These are phyloP conservation scores for Fusarium nygamai DNA, from an alignment of 2,329 filamentous ascomycete species.

Conservation along the genomic window DNA sequence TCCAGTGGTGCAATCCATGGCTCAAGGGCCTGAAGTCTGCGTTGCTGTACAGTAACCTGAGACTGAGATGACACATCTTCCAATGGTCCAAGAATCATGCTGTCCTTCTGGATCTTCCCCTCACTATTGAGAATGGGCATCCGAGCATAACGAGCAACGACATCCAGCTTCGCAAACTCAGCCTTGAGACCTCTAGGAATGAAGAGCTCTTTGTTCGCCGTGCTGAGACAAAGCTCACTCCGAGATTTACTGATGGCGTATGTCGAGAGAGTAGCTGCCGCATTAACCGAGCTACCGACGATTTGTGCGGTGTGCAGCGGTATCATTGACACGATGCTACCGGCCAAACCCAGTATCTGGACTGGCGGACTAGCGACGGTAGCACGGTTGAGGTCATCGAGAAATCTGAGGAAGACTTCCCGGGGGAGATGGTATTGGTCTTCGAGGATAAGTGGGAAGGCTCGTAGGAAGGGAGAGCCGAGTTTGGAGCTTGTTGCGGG, in stretches of 20 bases:
- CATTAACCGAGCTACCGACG: neutral
- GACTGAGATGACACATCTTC: neutral
- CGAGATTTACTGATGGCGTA: neutral
- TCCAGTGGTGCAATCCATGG: neutral
- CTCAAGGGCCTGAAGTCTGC: neutral
- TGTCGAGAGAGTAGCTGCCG: neutral
- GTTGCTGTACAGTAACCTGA: neutral
- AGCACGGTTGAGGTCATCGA: neutral
- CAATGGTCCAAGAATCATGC: neutral
- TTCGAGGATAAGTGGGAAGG: neutral
- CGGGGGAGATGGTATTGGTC: neutral
- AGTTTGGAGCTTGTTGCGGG: neutral
- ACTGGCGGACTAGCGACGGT: neutral
- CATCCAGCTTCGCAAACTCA: neutral
- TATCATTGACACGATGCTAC: neutral
- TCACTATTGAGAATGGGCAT: neutral
- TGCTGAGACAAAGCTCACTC: neutral
- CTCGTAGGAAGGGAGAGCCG: neutral
- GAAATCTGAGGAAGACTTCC: neutral
- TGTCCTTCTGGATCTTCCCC: neutral
- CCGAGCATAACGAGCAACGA: neutral
- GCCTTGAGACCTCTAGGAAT: neutral
- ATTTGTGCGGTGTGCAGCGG: neutral
- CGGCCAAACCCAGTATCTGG: neutral
- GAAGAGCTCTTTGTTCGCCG: neutral